A percentile compares a stretch with the other conserved stretches of the same genome.
phyloP scores from a whole-genome alignment of 2,329 filamentous ascomycete species.

The Fusarium robinianum region DNA sequence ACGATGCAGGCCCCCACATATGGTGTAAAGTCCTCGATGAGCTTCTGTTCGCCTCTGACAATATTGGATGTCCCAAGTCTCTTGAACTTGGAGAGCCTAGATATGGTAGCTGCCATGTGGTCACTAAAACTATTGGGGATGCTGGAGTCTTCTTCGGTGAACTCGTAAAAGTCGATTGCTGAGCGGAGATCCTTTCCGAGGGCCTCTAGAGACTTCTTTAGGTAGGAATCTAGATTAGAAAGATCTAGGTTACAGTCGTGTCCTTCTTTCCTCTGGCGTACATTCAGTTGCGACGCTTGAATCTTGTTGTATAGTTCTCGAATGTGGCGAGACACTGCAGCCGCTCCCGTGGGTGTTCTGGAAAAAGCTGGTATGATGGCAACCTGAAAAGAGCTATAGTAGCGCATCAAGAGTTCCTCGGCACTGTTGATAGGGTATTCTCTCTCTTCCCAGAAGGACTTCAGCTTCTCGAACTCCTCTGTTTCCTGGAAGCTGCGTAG shows the following conservation, averaged over 20 bases:
- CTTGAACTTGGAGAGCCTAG: neutral
- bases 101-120: conserved; percentile 7
- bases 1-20: conserved; percentile 12
- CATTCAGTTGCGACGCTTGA: neutral
- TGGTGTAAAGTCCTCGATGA: conserved; percentile 4
- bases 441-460: neutral
- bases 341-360: neutral
- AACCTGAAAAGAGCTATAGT: conserved; percentile 17
- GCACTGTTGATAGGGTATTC: neutral
- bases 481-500: conserved; percentile 12
- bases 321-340: neutral
- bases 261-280: neutral
- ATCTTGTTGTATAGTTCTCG: conserved; percentile 5
- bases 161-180: conserved; percentile 5
- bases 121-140: conserved; percentile 8
- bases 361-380: conserved; percentile 1
- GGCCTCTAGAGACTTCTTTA: conserved; percentile 1
- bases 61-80: too few relatives aligned
- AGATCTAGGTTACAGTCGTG: conserved; percentile 3
- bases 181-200: conserved; percentile 8
- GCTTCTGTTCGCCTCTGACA: conserved; percentile 1
- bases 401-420: neutral
- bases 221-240: conserved; percentile 3
- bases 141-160: neutral
- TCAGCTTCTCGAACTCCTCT: neutral